Base-by-base conservation (phyloP, 371 early-diverging fungal genomes). In the Gilbertella persicaria region DNA sequence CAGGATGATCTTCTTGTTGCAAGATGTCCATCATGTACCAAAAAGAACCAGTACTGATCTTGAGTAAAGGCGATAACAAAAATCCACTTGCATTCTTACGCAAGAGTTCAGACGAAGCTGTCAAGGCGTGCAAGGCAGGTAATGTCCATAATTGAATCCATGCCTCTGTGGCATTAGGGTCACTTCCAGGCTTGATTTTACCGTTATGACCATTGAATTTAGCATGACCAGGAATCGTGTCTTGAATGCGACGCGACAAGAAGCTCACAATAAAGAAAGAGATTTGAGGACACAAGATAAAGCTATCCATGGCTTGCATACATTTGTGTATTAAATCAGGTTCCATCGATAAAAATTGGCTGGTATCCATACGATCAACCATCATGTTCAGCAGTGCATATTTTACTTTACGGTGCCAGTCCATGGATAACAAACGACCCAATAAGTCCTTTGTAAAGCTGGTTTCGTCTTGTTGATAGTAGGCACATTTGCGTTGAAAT, bases 331-430 rank as follows among this genome's bases (percentile, higher is more conserved):
- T 66, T 14, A 86, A 63, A 10, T 81, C 80, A 0, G 84, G 81
- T 44, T 85, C 86, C 3, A 67, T 61, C 4, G 38, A 20, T 10
- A 88, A 58, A 47, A 89, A 71, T 16, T 57, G 64, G 5, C 73
- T 62, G 8, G 87, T 73, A 12, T 83, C 73, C 12, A 88, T 62
- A 38, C 84, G 83, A 21, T 80, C 70, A 5, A 85, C 77, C 35
- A 92, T 56, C 29, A 84, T 80, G 8, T 83, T 80, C 35, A 91
- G 54, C 37, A 92, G 73, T 8, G 91, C 71, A 54, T 91, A 87
- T 52, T 90, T 90, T 7, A 69, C 77, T 61, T 86, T 86, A 46
- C 84, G 67, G 52, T 86, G 82, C 50, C 80, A 70, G 35, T 86
- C 87, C 55, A 80, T 82, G 35, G 56, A 56, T 26, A 86, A 45